A percentile compares a stretch with the other conserved stretches of the same genome.
phyloP scores from a whole-genome alignment of 2,329 filamentous ascomycete species.

The Trichoderma afroharzianum region DNA sequence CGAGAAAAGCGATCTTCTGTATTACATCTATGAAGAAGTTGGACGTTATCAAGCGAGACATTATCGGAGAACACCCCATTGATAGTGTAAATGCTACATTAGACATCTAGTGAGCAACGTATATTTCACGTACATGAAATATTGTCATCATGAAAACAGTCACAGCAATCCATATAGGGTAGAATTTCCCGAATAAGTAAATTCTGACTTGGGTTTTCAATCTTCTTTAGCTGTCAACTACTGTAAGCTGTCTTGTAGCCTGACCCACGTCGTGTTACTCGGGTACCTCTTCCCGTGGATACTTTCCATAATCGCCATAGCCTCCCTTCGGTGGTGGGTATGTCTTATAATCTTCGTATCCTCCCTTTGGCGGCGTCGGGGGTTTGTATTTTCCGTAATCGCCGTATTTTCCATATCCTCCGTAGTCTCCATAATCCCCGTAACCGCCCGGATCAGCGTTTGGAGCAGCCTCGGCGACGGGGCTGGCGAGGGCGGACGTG shows the following conservation, averaged over 20 bases:
- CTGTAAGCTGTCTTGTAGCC: neutral
- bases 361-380: constrained; percentile 1
- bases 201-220: neutral
- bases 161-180: neutral
- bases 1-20: neutral
- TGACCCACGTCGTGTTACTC: neutral
- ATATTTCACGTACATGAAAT: neutral
- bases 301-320: constrained; percentile 9
- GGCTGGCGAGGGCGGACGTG: constrained; percentile 26
- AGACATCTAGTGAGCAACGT: neutral
- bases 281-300: neutral
- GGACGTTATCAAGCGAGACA: neutral
- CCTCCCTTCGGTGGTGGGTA: too few species aligned
- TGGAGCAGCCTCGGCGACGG: constrained; percentile 23
- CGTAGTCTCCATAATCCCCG: constrained; percentile 14
- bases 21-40: neutral
- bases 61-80: neutral
- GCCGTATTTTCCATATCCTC: constrained; percentile 3
- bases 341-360: too few species aligned
- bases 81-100: neutral
- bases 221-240: neutral
- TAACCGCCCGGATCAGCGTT: constrained; percentile 4
- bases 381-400: constrained; percentile 9
- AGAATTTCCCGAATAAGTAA: neutral
- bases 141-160: neutral